These are phyloP conservation scores for Aschersonia sp. DNA, from an alignment of 2,329 filamentous ascomycete genomes.

Conservation along the genomic window DNA sequence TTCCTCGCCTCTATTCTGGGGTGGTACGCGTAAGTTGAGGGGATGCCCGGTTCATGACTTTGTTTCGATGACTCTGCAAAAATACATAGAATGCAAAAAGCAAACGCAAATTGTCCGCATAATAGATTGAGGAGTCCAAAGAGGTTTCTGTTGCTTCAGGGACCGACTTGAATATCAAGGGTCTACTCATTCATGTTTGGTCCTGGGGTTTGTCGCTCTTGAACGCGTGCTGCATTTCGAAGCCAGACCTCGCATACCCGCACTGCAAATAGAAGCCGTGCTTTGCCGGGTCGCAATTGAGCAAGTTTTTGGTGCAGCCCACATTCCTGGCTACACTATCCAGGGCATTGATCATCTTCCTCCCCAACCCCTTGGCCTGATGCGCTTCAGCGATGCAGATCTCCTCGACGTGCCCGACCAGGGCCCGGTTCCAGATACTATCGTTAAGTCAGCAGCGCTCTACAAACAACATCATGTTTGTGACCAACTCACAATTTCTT, in stretches of 20 bases:
- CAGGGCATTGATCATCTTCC: slow-evolving; percentile 63
- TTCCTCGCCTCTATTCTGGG: background rate
- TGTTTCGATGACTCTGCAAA: no score
- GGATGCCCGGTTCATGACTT: no score
- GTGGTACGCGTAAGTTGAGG: background rate
- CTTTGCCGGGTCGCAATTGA: slow-evolving; percentile 67
- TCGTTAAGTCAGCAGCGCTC: background rate
- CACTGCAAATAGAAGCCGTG: slow-evolving; percentile 55
- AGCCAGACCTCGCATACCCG: slow-evolving; percentile 8
- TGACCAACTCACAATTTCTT: slow-evolving; percentile 42
- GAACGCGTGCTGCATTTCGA: slow-evolving; percentile 9
- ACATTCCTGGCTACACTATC: slow-evolving; percentile 58
- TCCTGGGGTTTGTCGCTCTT: background rate
- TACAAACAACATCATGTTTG: background rate
- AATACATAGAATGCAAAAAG: no score
- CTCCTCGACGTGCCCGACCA: slow-evolving; percentile 72
- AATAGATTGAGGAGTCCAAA: no score
- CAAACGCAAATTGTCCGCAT: no score
- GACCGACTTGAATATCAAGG: background rate
- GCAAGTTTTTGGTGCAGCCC: slow-evolving; percentile 70
- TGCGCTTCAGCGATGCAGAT: slow-evolving; percentile 68
- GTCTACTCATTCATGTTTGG: background rate
- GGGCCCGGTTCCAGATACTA: slow-evolving; percentile 50
- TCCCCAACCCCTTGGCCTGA: slow-evolving; percentile 67
- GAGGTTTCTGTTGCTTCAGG: background rate